Conservation (phyloP, 2,329 filamentous ascomycete genomes). For the Beauveria caledonica region DNA sequence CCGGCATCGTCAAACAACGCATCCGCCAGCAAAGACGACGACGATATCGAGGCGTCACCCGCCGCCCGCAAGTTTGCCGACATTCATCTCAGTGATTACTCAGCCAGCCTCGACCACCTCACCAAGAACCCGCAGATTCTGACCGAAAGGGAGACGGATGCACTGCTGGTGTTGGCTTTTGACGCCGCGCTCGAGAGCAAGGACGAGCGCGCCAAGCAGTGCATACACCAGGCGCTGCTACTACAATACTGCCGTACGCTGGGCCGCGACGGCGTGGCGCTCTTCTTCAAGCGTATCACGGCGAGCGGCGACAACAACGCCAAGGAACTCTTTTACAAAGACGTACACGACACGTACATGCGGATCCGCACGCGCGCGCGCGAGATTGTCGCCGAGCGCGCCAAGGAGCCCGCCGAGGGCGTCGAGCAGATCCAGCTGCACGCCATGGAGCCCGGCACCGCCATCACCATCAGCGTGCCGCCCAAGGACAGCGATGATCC, state of each 20-base stretch:
- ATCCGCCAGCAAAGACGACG: constrained; percentile 44
- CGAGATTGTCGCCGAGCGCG: constrained; percentile 56
- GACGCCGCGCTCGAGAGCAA: constrained; percentile 73
- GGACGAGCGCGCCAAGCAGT: constrained; percentile 71
- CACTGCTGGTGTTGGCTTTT: constrained; percentile 84
- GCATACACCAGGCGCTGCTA: constrained; percentile 85
- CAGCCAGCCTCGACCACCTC: constrained; percentile 66
- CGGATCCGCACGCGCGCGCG: constrained; percentile 69
- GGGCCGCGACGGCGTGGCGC: constrained; percentile 74
- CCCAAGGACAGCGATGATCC: constrained; percentile 58
- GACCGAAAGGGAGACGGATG: constrained; percentile 80
- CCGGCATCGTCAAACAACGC: constrained; percentile 1
- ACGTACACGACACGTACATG: constrained; percentile 80
- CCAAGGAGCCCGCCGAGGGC: constrained; percentile 52
- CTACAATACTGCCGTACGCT: constrained; percentile 92
- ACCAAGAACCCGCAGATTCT: constrained; percentile 70
- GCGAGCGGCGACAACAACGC: constrained; percentile 84
- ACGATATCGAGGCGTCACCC: constrained; percentile 66
- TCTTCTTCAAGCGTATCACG: constrained; percentile 96
- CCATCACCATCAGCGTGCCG: constrained; percentile 82
- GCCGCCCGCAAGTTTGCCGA: constrained; percentile 74
- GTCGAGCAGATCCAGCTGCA: constrained; percentile 97
- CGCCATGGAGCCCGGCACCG: constrained; percentile 85
- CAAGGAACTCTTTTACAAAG: constrained; percentile 82
- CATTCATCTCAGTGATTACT: constrained; percentile 70